Conservation (phyloP, 805 yeast species). For the Clavispora carvajalis region DNA sequence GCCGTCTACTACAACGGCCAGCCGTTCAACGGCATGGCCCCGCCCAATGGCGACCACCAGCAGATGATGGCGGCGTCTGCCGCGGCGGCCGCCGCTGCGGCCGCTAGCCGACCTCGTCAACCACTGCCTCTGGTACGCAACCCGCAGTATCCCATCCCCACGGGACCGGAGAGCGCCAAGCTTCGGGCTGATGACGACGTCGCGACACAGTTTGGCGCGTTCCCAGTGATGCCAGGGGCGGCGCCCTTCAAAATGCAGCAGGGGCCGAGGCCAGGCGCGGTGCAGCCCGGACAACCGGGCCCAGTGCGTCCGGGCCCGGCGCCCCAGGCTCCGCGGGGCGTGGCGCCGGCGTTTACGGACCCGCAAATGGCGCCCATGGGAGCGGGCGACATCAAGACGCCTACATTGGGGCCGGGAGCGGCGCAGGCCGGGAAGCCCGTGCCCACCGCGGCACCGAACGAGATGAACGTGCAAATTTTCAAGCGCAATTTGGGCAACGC, state of each 20-base stretch:
- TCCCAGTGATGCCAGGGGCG: not conserved
- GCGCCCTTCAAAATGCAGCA: not conserved
- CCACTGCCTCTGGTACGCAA: not conserved
- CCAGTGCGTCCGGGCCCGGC: too few relatives aligned
- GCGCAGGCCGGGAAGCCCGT: not conserved
- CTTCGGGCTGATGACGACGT: not conserved
- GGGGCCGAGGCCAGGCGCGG: not conserved
- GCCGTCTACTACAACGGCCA: not conserved
- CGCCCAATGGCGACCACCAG: constrained; percentile 2
- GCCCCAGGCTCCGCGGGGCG: too few relatives aligned
- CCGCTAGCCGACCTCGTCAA: too few relatives aligned
- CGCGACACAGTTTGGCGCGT: not conserved
- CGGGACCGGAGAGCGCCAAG: not conserved
- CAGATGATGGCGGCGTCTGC: constrained; percentile 3
- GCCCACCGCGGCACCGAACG: constrained; percentile 5
- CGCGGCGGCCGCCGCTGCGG: constrained; percentile 3
- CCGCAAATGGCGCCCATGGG: too few relatives aligned
- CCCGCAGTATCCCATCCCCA: not conserved
- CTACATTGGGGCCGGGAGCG: not conserved
- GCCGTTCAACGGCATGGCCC: constrained; percentile 1
- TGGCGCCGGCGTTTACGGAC: too few relatives aligned
- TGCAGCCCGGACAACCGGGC: not conserved
- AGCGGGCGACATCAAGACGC: too few relatives aligned
- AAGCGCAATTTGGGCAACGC: constrained; percentile 40
- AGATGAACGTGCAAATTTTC: constrained; percentile 27